Evolutionary conservation across 768 basidiomycete genomes (phyloP), one percentile per base, ranked within the genome.

Genomic region (Polyporus arcularius): DNA sequence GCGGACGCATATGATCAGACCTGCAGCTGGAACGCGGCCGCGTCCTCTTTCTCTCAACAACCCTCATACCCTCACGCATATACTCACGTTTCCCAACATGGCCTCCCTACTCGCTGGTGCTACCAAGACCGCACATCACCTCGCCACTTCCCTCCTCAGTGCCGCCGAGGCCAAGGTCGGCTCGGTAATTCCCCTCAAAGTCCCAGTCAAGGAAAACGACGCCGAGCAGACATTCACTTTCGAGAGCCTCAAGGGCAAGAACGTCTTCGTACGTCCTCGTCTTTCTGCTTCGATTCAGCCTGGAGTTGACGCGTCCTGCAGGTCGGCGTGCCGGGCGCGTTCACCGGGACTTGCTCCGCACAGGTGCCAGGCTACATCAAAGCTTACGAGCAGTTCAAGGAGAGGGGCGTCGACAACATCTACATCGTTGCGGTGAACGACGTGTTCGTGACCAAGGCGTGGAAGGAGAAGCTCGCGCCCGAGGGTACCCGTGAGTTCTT

Each of bases 391-490:
- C 76, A 87, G 68, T 92, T 90, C 83, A 86, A 86, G 74, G 82
- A 75, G 3, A 93, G 90, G 72, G 93, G 90, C 3, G 74, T 93
- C 65, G 79, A 83, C 53, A 79, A 84, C 53, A 82, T 92, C 55
- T 88, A 85, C 62, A 81, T 94, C 60, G 78, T 95, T 46, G 78
- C 85, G 16, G 88, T 92, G 54, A 95, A 95, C 68, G 93, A 96
- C 67, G 80, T 80, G 1, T 94, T 89, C 64, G 87, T 89, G 41
- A 85, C 28, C 55, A 88, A 86, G 63, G 87, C 86, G 38, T 89
- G 87, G 87, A 89, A 87, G 68, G 80, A 83, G 30, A 75, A 80
- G 26, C 74, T 90, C 41, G 84, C 84, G 2, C 80, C 83, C 2
- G 70, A 75, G 8, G 85, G 85, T 51, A 84, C 85, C 16, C 75